phyloP scores from a whole-genome alignment of 23 red algal genomes.

The Agarophyton chilense region DNA sequence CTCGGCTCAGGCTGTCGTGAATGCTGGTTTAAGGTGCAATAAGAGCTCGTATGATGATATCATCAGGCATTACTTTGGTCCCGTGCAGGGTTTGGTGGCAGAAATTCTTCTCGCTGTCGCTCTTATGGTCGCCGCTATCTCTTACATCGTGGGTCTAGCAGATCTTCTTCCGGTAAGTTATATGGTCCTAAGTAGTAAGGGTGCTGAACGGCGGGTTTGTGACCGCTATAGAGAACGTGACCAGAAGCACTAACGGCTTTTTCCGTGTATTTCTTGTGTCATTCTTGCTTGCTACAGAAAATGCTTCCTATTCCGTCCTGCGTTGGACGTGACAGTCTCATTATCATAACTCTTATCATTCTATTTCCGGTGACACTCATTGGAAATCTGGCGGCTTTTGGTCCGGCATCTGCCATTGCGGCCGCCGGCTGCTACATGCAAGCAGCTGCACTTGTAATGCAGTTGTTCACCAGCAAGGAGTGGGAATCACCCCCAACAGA shows the following conservation, averaged over 20 bases:
- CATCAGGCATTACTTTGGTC: slow-evolving; percentile 61
- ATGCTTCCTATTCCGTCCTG: slow-evolving; percentile 51
- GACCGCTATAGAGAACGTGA: not conserved
- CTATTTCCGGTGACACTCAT: slow-evolving; percentile 63
- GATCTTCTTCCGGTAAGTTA: slow-evolving; percentile 78
- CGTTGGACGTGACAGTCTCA: slow-evolving; percentile 27
- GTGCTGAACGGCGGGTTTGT: not conserved
- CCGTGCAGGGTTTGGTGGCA: slow-evolving; percentile 31
- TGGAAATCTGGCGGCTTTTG: slow-evolving; percentile 65
- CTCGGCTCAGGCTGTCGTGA: slow-evolving; percentile 54
- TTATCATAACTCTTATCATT: slow-evolving; percentile 39
- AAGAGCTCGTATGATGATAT: slow-evolving; percentile 73
- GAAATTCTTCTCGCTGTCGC: slow-evolving; percentile 59
- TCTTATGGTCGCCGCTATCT: slow-evolving; percentile 76
- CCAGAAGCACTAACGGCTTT: not conserved
- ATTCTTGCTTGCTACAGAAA: slow-evolving; percentile 16
- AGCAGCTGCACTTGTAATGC: slow-evolving; percentile 58
- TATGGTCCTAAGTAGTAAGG: not conserved
- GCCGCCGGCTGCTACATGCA: slow-evolving; percentile 72
- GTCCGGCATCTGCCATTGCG: slow-evolving; percentile 71
- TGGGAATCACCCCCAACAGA: not conserved
- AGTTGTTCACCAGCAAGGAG: slow-evolving; percentile 28
- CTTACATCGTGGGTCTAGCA: slow-evolving; percentile 76
- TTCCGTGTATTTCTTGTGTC: slow-evolving; percentile 5
- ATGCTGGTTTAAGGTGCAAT: slow-evolving; percentile 54